A percentile compares a stretch with the other conserved stretches of the same genome.
Conservation (phyloP, 768 basidiomycete genomes). For the Lactifluus subvellereus region DNA sequence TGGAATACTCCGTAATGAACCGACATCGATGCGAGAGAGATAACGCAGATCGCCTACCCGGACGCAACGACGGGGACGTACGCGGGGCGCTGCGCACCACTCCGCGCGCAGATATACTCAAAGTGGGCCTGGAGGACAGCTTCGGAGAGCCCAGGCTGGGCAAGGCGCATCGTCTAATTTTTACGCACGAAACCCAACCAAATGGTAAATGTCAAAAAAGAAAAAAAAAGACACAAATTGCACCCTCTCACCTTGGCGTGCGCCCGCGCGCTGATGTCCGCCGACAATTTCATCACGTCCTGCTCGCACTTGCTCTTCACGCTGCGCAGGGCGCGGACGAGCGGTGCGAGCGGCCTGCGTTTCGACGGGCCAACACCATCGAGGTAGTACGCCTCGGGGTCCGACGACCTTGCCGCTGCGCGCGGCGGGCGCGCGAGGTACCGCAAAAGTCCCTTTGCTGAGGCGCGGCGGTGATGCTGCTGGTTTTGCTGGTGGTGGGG, state of each 20-base stretch:
- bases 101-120: conserved; percentile 76
- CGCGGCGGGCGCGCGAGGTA: conserved; percentile 26
- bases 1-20: neutral
- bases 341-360: conserved; percentile 51
- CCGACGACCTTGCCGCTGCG: conserved; percentile 35
- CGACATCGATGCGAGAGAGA: neutral
- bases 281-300: conserved; percentile 73
- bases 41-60: conserved; percentile 46
- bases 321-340: conserved; percentile 63
- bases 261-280: conserved; percentile 79
- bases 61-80: conserved; percentile 98
- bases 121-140: conserved; percentile 73
- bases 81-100: conserved; percentile 81
- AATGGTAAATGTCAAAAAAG: neutral
- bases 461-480: neutral
- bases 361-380: conserved; percentile 46
- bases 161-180: conserved; percentile 76
- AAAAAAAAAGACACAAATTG: neutral
- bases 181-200: neutral
- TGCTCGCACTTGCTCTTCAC: conserved; percentile 81
- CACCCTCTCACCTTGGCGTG: conserved; percentile 62
- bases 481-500: neutral
- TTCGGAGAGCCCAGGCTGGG: conserved; percentile 51
- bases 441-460: conserved; percentile 13
- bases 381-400: conserved; percentile 52